Evolutionary conservation across 2,329 filamentous ascomycete genomes (phyloP).

Genomic region (Meredithiella fracta): DNA sequence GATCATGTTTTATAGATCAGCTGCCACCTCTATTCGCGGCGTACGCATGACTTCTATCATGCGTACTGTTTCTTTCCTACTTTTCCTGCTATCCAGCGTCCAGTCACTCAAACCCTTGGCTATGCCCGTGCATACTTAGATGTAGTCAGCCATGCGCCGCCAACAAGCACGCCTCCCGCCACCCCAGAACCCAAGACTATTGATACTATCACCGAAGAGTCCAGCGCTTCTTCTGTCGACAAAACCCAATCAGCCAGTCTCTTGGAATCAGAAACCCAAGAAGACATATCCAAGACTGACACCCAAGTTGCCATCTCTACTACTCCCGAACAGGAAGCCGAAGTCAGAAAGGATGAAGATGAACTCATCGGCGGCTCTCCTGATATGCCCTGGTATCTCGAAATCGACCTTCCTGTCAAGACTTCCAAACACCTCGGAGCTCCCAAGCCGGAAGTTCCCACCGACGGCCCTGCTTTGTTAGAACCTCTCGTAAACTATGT

Average conservation of each 20-base stretch:
- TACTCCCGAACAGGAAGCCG: neutral
- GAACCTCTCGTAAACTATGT: slow-evolving; percentile 58
- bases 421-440: slow-evolving; percentile 31
- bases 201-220: neutral
- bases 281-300: neutral
- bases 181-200: too few species aligned
- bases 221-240: neutral
- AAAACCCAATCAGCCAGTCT: neutral
- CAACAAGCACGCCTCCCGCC: neutral
- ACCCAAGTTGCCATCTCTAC: neutral
- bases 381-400: slow-evolving; percentile 67
- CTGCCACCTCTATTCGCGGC: too few species aligned
- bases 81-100: too few species aligned
- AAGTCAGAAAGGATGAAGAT: slow-evolving; percentile 16
- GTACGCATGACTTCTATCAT: too few species aligned
- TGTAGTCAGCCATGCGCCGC: too few species aligned
- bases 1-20: slow-evolving; percentile 1
- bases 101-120: too few species aligned
- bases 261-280: neutral
- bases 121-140: too few species aligned
- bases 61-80: too few species aligned
- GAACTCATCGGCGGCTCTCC: slow-evolving; percentile 16
- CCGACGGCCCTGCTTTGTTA: slow-evolving; percentile 54
- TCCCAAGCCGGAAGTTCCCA: slow-evolving; percentile 40
- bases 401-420: slow-evolving; percentile 46